Evolutionary conservation across 2,329 filamentous ascomycete genomes (phyloP), one percentile per base, ranked within the genome.

Genomic region (Penicillium vulpinum): DNA sequence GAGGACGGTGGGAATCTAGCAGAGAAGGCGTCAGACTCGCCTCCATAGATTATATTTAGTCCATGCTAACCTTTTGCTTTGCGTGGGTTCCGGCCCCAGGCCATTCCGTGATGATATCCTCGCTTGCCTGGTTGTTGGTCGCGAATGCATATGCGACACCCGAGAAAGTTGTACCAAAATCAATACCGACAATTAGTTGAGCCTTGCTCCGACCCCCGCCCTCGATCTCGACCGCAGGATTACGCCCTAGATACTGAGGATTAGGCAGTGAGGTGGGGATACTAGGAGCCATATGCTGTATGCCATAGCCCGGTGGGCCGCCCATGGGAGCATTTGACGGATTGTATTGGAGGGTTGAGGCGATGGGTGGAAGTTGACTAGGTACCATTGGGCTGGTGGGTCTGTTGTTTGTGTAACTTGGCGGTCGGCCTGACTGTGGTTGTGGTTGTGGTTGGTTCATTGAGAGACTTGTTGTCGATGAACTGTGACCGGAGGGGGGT

Each of bases 101-200:
- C 94, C 94, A 99, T 79, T 99, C 94, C 62, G 93, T 95, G 69
- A 99, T 99, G 69, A 97, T 97, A 75, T 97, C 93, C 77, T 97
- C 94, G 75, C 96, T 95, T 59, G 92, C 92, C 77, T 97, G 92
- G 67, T 93, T 96, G 78, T 97, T 97, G 58, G 93, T 97, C 60
- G 92, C 92, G 77, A 90, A 90, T 41, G 88, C 88, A 73, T 97
- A 99, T 31, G 92, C 92, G 62, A 97, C 93, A 73, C 94, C 94
- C 3, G 94, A 97, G 75, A 97, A 99, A 5, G 94, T 99, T 18
- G 94, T 99, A 64, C 94, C 94, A 82, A 99, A 99, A 78, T 99
- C 94, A 73, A 99, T 97, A 65, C 94, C 94, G 54, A 99, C 94
- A 75, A 99, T 99, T 70, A 99, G 82, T 80, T 97, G 94, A 51